Evolutionary conservation across 768 basidiomycete genomes (phyloP), one percentile per base, ranked within the genome.

Genomic region (Lentinula sp.): DNA sequence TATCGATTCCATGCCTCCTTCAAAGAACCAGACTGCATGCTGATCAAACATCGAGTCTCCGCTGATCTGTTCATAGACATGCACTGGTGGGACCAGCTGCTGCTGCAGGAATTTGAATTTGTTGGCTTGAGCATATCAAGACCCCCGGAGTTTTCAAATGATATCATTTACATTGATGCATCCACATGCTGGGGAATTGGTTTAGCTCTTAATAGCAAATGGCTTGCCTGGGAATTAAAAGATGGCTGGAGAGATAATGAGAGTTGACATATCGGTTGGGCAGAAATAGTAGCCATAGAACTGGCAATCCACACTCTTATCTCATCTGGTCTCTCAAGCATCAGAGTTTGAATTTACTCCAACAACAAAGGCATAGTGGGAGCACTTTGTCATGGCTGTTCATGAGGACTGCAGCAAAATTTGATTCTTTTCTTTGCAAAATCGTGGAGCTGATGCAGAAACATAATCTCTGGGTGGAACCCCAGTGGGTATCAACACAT

Each of bases 271-370:
- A 81, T 78, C 20, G 73, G 73, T 5, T 81, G 80, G 79, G 76
- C 74, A 0, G 80, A 81, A 64, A 74, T 79, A 67, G 72, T 76
- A 0, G 79, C 76, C 0, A 68, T 79, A 1, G 78, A 81, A 57
- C 66, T 81, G 0, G 79, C 76, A 0, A 35, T 80, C 0, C 70
- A 68, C 1, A 68, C 73, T 1, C 43, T 76, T 5, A 64, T 76
- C 3, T 62, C 72, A 0, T 54, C 67, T 0, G 69, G 70, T 1
- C 64, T 68, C 36, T 55, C 37, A 0, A 62, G 70, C 6, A 66
- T 62, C 5, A 70, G 69, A 18, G 46, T 79, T 3, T 49, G 61
- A 0, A 57, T 83, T 1, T 69, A 70, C 6, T 80, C 77, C 0
- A 79, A 83, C 62, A 81, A 82, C 60, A 36, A 64, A 6, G 76